Evolutionary conservation across 345 rosid species (phyloP), one percentile per base, ranked within the genome.

Genomic region (Gossypium mustelinum): DNA sequence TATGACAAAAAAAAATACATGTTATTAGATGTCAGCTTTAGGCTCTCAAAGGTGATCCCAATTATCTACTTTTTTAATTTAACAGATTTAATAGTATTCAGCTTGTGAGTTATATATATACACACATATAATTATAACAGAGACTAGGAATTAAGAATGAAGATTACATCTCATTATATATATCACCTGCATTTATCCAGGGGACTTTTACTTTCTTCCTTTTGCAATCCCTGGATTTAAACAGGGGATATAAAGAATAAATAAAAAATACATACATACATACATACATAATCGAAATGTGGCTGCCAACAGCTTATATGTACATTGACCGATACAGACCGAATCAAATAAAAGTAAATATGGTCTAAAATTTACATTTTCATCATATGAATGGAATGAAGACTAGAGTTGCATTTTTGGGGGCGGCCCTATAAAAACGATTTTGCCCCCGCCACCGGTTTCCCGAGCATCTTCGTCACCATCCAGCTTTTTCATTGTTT

Each of bases 361-460:
- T 20, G 14, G 60, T 55, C 69, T 72, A 79, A 80, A 76, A 68
- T 60, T 75, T 16, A 20, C 73, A 72, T 70, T 60, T 74, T 61
- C 73, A 70, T 74, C 69, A 60, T 56, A 75, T 72, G 75, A 61
- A 44, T 8, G 45, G 68, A 82, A 60, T 63, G 60, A 58, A 55
- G 67, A 75, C 54, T 72, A 43, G 73, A 72, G 78, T 50, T 34
- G 78, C 81, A 84, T 76, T 50, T 34, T 50, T 47, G 61, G 61
- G 73, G 47, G 60, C 44, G 61, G 27, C 47, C 48, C 34, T 70
- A 39, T n/a, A 52, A 51, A 51, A 27, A 17, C 4, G 60, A 51
- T 29, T 34, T 79, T 71, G 76, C 63, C 68, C 73, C 22, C 79
- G 59, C 52, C 64, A n/a, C 47, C 76, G 48, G 27, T 64, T 67